Evolutionary conservation across 2,329 filamentous ascomycete genomes (phyloP).

Genomic region (Neocatenulostroma microsporum): DNA sequence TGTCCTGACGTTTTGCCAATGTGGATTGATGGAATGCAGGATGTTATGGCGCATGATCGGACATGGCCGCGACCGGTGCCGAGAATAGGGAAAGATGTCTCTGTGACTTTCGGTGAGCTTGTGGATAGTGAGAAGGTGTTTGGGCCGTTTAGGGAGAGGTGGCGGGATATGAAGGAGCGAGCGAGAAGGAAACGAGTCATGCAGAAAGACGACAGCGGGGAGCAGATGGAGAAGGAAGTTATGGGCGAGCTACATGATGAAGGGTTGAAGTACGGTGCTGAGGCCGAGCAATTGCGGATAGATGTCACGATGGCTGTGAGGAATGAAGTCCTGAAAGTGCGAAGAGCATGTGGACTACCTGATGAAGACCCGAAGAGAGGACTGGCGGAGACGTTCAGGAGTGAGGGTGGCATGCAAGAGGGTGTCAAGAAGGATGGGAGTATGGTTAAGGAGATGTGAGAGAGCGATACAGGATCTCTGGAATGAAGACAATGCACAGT

Average conservation of each 20-base stretch:
- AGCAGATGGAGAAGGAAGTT: constrained; percentile 15
- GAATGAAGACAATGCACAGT: too few species aligned
- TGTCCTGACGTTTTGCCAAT: constrained; percentile 86
- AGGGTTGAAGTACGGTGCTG: constrained; percentile 58
- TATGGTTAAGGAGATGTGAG: background rate
- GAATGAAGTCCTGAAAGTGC: constrained; percentile 70
- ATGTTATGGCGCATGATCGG: constrained; percentile 80
- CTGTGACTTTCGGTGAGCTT: constrained; percentile 69
- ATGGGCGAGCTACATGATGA: constrained; percentile 60
- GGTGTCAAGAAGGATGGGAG: too few species aligned
- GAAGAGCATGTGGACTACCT: constrained; percentile 61
- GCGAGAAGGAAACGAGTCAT: constrained; percentile 36
- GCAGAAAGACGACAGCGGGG: background rate
- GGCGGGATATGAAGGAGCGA: constrained; percentile 58
- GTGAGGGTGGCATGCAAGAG: constrained; percentile 48
- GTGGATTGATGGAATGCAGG: constrained; percentile 84
- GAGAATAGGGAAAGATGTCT: constrained; percentile 61
- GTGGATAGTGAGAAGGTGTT: constrained; percentile 68
- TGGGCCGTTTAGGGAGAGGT: constrained; percentile 65
- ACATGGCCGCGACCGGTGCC: constrained; percentile 74
- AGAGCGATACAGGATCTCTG: too few species aligned
- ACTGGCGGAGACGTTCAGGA: constrained; percentile 71
- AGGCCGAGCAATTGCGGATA: constrained; percentile 67
- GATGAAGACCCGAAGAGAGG: constrained; percentile 73
- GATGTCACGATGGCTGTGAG: constrained; percentile 74